Conservation (phyloP, 352 stramenopile genomes). For the Globisporangium mamillatum region DNA sequence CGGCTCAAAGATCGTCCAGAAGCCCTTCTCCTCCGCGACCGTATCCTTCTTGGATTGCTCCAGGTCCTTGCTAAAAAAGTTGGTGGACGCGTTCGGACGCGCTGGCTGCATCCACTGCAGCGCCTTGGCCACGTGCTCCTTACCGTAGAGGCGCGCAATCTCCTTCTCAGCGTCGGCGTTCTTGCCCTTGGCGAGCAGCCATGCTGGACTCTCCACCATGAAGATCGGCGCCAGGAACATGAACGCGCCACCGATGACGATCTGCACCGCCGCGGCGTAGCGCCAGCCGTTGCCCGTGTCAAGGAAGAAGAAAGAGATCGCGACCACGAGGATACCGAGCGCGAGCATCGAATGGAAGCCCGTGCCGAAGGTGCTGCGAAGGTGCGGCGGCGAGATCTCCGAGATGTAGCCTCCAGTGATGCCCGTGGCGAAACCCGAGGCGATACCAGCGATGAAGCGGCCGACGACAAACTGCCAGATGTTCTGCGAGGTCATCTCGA, state of each 20-base stretch:
- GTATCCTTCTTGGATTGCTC: constrained; percentile 6
- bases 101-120: constrained; percentile 31
- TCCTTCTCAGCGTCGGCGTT: constrained; percentile 29
- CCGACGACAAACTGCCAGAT: constrained; percentile 25
- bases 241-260: constrained; percentile 43
- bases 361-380: constrained; percentile 34
- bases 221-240: constrained; percentile 35
- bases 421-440: constrained; percentile 40
- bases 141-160: constrained; percentile 33
- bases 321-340: constrained; percentile 41
- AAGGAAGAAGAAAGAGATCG: constrained; percentile 50
- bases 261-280: constrained; percentile 54
- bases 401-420: constrained; percentile 43
- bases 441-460: constrained; percentile 43
- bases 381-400: constrained; percentile 43
- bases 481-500: constrained; percentile 20
- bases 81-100: not conserved
- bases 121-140: constrained; percentile 32
- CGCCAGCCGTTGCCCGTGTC: constrained; percentile 53
- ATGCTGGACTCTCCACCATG: constrained; percentile 54
- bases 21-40: not conserved
- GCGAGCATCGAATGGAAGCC: constrained; percentile 37
- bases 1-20: constrained; percentile 18
- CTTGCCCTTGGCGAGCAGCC: constrained; percentile 41
- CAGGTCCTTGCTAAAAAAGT: constrained; percentile 9